phyloP scores from a whole-genome alignment of 352 stramenopile genomes.

The Phytophthora melonis region DNA sequence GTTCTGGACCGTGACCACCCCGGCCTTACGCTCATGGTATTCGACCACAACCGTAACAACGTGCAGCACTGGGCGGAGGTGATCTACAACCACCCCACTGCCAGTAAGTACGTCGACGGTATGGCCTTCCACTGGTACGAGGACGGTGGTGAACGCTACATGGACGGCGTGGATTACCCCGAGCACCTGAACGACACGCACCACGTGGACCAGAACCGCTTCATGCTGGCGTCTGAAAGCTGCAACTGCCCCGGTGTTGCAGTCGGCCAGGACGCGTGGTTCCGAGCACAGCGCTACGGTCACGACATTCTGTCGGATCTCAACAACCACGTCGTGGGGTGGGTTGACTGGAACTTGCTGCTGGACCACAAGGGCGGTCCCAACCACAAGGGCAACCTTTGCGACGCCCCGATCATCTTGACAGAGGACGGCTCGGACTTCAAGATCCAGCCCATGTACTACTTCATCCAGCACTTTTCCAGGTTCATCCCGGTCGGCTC shows the following conservation, averaged over 20 bases:
- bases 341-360: constrained; percentile 94
- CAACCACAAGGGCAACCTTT: constrained; percentile 88
- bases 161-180: constrained; percentile 79
- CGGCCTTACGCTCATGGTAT: constrained; percentile 91
- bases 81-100: constrained; percentile 74
- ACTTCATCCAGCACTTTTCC: constrained; percentile 92
- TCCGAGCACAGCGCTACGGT: constrained; percentile 85
- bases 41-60: constrained; percentile 91
- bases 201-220: constrained; percentile 63
- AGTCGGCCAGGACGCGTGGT: constrained; percentile 70
- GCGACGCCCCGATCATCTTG: constrained; percentile 72
- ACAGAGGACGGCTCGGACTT: constrained; percentile 65
- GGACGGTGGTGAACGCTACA: constrained; percentile 52
- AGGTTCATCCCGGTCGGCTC: constrained; percentile 82
- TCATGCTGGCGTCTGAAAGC: constrained; percentile 78
- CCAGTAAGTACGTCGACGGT: constrained; percentile 85
- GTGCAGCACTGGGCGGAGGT: constrained; percentile 75
- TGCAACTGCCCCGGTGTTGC: constrained; percentile 83
- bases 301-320: constrained; percentile 92
- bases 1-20: constrained; percentile 87
- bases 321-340: constrained; percentile 87
- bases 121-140: constrained; percentile 94
- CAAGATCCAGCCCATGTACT: constrained; percentile 88
- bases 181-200: constrained; percentile 82
- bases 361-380: constrained; percentile 89